phyloP scores from a whole-genome alignment of 2,329 filamentous ascomycete genomes.

The Chrysoporthe deuterocubensis region DNA sequence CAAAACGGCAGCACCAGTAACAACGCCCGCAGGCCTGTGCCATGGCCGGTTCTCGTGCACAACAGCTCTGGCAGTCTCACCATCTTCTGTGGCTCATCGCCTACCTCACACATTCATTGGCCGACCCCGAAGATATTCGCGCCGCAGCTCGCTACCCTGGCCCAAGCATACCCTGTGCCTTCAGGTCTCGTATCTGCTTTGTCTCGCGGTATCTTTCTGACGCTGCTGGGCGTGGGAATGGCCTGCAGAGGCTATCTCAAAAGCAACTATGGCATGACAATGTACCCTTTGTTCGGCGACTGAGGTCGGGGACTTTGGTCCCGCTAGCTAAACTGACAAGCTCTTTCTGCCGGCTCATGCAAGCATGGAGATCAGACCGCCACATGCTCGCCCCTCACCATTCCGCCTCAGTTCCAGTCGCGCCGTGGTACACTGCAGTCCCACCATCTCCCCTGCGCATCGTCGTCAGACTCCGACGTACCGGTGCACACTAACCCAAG shows the following conservation, averaged over 20 bases:
- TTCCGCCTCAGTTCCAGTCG: slow-evolving; percentile 23
- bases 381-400: slow-evolving; percentile 22
- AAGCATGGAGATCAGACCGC: slow-evolving; percentile 7
- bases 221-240: not conserved
- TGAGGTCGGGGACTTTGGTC: slow-evolving; percentile 15
- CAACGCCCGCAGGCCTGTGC: slow-evolving; percentile 15
- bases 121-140: slow-evolving; percentile 12
- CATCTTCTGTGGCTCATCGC: slow-evolving; percentile 26
- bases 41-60: slow-evolving; percentile 15
- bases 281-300: slow-evolving; percentile 13
- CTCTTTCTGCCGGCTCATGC: slow-evolving; percentile 8
- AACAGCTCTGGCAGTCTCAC: slow-evolving; percentile 26
- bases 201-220: not conserved
- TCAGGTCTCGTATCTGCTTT: slow-evolving; percentile 12
- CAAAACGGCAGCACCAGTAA: slow-evolving; percentile 15
- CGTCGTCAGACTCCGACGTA: slow-evolving; percentile 8
- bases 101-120: slow-evolving; percentile 26
- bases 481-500: slow-evolving; percentile 13
- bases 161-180: not conserved
- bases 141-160: slow-evolving; percentile 14
- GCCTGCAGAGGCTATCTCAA: slow-evolving; percentile 6
- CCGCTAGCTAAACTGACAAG: slow-evolving; percentile 11
- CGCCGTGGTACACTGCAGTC: slow-evolving; percentile 9
- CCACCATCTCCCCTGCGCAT: slow-evolving; percentile 5
- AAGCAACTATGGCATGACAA: slow-evolving; percentile 14